Evolutionary conservation across 1,284 basidiomycete genomes (phyloP).

Genomic region (Ustilago sp.): DNA sequence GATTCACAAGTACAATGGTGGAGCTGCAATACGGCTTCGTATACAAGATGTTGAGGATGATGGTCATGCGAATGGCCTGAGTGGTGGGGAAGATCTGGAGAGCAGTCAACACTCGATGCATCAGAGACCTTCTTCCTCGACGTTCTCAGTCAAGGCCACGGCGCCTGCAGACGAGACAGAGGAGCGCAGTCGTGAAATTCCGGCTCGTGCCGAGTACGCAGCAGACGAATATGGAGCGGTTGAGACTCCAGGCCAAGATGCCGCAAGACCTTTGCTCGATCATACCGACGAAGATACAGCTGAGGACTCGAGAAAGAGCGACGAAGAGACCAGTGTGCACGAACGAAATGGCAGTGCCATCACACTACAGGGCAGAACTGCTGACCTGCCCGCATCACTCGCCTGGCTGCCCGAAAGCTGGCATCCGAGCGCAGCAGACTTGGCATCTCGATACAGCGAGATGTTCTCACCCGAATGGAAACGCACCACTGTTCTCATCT

Average conservation of each 20-base stretch:
- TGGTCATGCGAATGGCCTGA: neutral
- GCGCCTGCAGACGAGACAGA: neutral
- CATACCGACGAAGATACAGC: neutral
- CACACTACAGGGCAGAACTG: neutral
- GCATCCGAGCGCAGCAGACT: constrained; percentile 38
- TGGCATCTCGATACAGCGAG: constrained; percentile 77
- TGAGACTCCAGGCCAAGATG: constrained; percentile 2
- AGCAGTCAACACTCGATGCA: constrained; percentile 20
- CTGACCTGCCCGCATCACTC: constrained; percentile 30
- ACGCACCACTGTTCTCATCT: constrained; percentile 78
- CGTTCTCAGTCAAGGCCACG: neutral
- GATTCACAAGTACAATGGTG: constrained; percentile 57
- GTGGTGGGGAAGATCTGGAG: constrained; percentile 13
- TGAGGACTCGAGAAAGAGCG: constrained; percentile 13
- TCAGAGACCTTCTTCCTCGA: constrained; percentile 7
- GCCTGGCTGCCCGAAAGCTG: constrained; percentile 40
- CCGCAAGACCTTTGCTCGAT: constrained; percentile 7
- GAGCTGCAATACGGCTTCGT: constrained; percentile 28
- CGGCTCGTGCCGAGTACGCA: constrained; percentile 5
- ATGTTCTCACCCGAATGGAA: constrained; percentile 86
- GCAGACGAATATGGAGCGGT: constrained; percentile 15
- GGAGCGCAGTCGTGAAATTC: neutral
- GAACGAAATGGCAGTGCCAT: constrained; percentile 10
- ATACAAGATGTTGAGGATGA: constrained; percentile 52
- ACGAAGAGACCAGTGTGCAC: constrained; percentile 4